Base-by-base conservation (phyloP, 805 yeast genomes). In the Yarrowia hollandica region DNA sequence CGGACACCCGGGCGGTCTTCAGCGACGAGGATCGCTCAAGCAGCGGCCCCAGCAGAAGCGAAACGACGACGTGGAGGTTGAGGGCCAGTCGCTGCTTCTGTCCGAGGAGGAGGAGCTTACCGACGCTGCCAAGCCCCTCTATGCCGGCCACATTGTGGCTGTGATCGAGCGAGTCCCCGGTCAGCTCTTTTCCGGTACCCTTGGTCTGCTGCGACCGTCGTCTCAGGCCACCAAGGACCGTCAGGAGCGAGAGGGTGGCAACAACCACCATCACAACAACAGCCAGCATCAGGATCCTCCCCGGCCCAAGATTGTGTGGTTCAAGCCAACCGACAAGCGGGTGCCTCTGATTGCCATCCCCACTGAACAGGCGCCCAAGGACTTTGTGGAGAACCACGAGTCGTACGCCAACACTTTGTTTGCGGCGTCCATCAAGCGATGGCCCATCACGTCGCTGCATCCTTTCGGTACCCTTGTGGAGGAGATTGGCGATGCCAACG, bases 381-480 rank as follows among this genome's bases (percentile, higher is more conserved):
- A 92, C 71, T 92, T 94, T 73, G 91, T 94, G 39, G 96, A 90
- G 65, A 90, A 90, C 66, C 96, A 90, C 64, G 95, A 88, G 60
- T 79, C 78, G 55, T 94, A 94, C 67, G 79, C 88, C 0, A 83
- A 88, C 69, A 88, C 85, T 66, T 75, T 91, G 55, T 94, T 92
- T 69, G 92, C 94, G 62, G 97, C 98, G 0, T 87, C 96, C 1
- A 92, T 94, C 68, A 94, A 94, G 72, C 85, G 99, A 72, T 94
- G 99, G 99, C 99, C 99, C 68, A 94, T 94, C 72, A 94, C 99
- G 9, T 92, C 98, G 0, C 79, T 94, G 71, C 99, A 94, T 76
- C 99, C 99, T 5, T 94, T 94, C 69, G 99, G 99, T 66, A 90
- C 96, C 26, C 76, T 94, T 60, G 86, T 92, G 22, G 87, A 91